Percentiles rank a stretch among this genome's conserved stretches.
Conservation (phyloP, 441 rosid genomes). For the Populus hybrid region DNA sequence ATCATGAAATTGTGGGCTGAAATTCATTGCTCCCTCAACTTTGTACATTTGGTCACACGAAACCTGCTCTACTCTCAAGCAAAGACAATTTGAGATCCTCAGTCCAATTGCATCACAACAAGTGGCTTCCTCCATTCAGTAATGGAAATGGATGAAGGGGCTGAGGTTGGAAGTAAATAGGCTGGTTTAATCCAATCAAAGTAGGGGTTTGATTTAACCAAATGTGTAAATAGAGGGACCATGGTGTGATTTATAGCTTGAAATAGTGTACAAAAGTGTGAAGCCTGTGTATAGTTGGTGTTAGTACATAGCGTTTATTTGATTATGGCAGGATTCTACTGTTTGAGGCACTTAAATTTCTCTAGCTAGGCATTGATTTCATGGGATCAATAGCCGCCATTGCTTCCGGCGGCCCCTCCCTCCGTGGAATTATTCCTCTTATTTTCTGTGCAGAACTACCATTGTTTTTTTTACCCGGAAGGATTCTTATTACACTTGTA, state of each 20-base stretch:
- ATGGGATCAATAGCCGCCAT: background rate
- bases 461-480: too few relatives aligned
- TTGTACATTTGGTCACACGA: background rate
- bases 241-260: background rate
- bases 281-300: background rate
- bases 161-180: background rate
- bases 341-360: background rate
- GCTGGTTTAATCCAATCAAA: background rate
- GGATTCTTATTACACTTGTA: too few relatives aligned
- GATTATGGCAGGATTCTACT: background rate
- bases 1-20: constrained; percentile 11
- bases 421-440: too few relatives aligned
- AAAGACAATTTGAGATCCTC: background rate
- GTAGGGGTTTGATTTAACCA: background rate
- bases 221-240: background rate
- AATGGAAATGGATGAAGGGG: background rate
- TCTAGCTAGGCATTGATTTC: background rate
- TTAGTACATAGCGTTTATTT: background rate
- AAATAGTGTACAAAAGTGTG: background rate
- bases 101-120: background rate
- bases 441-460: too few relatives aligned
- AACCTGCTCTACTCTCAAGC: background rate
- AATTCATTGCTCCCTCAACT: background rate
- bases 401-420: too few relatives aligned
- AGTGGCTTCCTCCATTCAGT: background rate